These are phyloP conservation scores for Ambrosiella xylebori DNA, from an alignment of 2,329 filamentous ascomycete genomes.

Conservation along the genomic window DNA sequence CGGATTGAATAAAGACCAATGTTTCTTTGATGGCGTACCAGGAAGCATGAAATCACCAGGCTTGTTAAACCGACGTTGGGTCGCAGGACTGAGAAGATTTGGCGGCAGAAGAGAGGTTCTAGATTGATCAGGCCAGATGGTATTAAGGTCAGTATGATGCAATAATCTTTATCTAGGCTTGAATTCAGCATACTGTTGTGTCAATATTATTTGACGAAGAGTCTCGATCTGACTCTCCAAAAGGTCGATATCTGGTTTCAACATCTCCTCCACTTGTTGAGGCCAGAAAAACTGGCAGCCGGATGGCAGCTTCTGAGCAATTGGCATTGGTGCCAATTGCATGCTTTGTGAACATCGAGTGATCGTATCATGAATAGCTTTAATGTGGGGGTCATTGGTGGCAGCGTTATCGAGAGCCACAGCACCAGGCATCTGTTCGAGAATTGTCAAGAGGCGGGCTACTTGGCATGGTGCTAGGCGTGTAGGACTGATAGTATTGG, in stretches of 20 bases:
- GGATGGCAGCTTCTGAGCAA: constrained; percentile 3
- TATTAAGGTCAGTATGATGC: background rate
- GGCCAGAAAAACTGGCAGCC: constrained; percentile 11
- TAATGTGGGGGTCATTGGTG: constrained; percentile 1
- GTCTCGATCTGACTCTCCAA: constrained; percentile 1
- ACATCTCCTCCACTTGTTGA: constrained; percentile 4
- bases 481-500: constrained; percentile 8
- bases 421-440: constrained; percentile 7
- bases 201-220: constrained; percentile 1
- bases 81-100: constrained; percentile 2
- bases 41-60: constrained; percentile 11
- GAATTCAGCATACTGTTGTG: background rate
- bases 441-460: constrained; percentile 5
- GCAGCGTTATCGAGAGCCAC: constrained; percentile 4
- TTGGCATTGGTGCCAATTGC: background rate
- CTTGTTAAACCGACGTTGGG: constrained; percentile 9
- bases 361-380: constrained; percentile 4
- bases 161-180: background rate
- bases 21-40: constrained; percentile 3
- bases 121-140: background rate
- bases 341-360: constrained; percentile 6
- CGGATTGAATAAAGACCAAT: background rate
- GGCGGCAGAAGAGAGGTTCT: constrained; percentile 1
- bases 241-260: constrained; percentile 2
- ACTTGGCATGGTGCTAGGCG: constrained; percentile 9